Conservation (phyloP, 2,329 filamentous ascomycete species). For the Fusarium papillatum region DNA sequence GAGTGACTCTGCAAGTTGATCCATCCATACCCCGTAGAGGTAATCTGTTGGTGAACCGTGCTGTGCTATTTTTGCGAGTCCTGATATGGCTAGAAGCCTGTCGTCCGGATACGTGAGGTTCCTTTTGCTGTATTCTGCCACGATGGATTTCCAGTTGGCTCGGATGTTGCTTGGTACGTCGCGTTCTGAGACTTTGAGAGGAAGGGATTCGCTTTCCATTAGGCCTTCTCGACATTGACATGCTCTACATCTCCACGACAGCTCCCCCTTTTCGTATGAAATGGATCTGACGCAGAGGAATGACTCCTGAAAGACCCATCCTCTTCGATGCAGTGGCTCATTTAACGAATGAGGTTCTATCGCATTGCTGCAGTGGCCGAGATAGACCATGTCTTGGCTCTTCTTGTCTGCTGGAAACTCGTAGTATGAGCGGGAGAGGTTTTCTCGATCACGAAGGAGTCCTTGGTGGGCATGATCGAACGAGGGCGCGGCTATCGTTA, state of each 20-base stretch:
- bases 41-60: background rate
- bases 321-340: background rate
- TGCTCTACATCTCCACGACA: background rate
- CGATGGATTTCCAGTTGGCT: background rate
- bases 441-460: background rate
- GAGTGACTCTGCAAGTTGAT: background rate
- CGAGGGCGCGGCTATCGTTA: background rate
- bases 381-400: background rate
- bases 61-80: background rate
- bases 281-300: background rate
- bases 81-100: background rate
- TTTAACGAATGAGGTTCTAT: background rate
- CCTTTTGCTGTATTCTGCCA: background rate
- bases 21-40: background rate
- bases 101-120: background rate
- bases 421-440: background rate
- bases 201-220: background rate
- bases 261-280: background rate
- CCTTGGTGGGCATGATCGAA: background rate
- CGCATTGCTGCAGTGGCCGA: background rate
- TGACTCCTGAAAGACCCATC: background rate
- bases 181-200: background rate
- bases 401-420: background rate
- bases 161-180: background rate
- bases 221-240: background rate